Evolutionary conservation across 2,329 filamentous ascomycete species (phyloP), one percentile per base, ranked within the genome.

Genomic region (Microthyrium microscopicum): DNA sequence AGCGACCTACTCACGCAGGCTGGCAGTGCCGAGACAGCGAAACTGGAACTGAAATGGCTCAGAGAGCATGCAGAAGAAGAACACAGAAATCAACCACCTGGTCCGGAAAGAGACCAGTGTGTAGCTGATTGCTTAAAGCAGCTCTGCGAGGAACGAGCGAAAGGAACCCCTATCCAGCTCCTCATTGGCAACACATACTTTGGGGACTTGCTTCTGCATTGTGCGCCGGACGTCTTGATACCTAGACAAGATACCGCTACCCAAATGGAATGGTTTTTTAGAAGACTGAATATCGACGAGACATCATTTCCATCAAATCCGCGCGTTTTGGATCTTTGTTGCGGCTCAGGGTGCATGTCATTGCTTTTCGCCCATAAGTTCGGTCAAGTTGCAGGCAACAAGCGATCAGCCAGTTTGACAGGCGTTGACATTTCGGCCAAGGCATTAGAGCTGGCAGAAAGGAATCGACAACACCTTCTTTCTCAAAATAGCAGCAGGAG

Each of bases 131-230:
- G 50, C 16, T 32, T 53, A 16, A 36, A 41, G 15, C 40, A 44
- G n/a, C 26, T 54, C 22, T 47, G 51, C 13, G 29, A 34, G 21
- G 43, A 50, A 29, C 57, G 71, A 38, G 56, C 63, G 3, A 52
- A 43, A n/a, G 83, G 83, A 1, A 68, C 74, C 37, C 89, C 89
- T 2, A 56, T 98, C 21, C 89, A 95, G 52, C 95, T 95, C 50
- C 66, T 95, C 16, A 60, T 98, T 1, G 84, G 84, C 3, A 74
- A 75, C 4, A 84, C 94, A 51, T 89, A 78, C 2, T 95, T 98
- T 55, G 87, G 85, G 1, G 59, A 71, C 4, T 56, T 95, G 12
- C 77, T 93, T 26, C 77, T 98, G 29, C 57, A 66, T 35, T 94
- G 85, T 48, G 62, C 61, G 19, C 68, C 63, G 8, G 81, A 81